Evolutionary conservation across 192 early-diverging fungal genomes (phyloP), one percentile per base, ranked within the genome.

Genomic region (Powellomyces hirtus): DNA sequence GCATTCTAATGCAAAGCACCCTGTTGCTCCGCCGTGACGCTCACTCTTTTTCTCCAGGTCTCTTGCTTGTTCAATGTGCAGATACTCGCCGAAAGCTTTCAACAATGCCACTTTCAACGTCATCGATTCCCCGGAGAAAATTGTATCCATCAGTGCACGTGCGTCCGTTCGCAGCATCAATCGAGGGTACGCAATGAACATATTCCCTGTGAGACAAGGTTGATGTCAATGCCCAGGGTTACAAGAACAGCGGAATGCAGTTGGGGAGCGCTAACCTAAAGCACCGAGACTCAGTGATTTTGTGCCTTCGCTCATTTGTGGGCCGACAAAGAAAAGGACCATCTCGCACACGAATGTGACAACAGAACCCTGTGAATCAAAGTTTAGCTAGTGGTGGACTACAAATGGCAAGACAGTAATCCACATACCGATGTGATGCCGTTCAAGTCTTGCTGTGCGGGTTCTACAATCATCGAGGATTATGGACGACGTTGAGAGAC

Each of bases 151-250:
- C 33, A 94, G 69, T 11, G 56, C 64, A 4, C 82, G 80, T 24
- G 87, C 81, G 1, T 70, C 71, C 1, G 68, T 53, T 35, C 79
- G 74, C 11, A 90, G 75, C 75, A 80, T 34, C 58, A 92, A 72
- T 13, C 75, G 78, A 1, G 94, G 92, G 64, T 85, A 73, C n/a
- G 83, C 80, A 42, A 89, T 81, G 70, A 83, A 92, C 20, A 96
- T 51, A 61, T 90, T 81, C 0, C 92, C 69, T 26, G 37, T 24
- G 11, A 10, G 24, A 8, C 8, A 22, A 53, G n/a, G n/a, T n/a
- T n/a, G n/a, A n/a, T n/a, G n/a, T n/a, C n/a, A n/a, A n/a, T n/a
- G n/a, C n/a, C n/a, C n/a, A n/a, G n/a, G 8, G 40, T 42, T 42
- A 8, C 40, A 42, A 42, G 40, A 42, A 18, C 40, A 42, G 40